Conservation (phyloP, 164 flowering plant species). For the Umbilicus rupestris region DNA sequence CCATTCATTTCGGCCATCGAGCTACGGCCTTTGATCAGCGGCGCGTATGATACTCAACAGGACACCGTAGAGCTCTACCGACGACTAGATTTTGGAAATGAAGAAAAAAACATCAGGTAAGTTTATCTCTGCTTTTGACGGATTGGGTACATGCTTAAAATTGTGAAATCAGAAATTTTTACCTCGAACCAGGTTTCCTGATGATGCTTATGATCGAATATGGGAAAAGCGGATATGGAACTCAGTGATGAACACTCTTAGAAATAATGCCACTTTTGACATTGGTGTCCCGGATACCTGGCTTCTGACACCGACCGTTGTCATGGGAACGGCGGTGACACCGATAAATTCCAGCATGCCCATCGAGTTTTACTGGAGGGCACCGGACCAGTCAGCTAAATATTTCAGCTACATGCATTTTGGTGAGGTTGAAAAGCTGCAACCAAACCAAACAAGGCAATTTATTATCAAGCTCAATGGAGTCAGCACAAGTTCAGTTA, state of each 20-base stretch:
- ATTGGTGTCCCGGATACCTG: background rate
- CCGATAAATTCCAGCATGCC: background rate
- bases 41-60: background rate
- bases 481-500: background rate
- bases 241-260: background rate
- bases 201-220: slow-evolving; percentile 11
- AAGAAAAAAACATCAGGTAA: background rate
- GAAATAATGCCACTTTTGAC: background rate
- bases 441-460: slow-evolving; percentile 8
- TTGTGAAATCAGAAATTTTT: background rate
- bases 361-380: background rate
- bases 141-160: background rate
- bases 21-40: slow-evolving; percentile 10
- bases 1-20: slow-evolving; percentile 16
- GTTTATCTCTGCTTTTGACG: background rate
- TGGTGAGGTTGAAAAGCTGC: slow-evolving; percentile 5
- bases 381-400: background rate
- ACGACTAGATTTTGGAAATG: background rate
- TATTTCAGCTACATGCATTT: slow-evolving; percentile 9
- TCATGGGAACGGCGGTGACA: slow-evolving; percentile 9
- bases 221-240: background rate
- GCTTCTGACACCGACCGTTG: background rate
- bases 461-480: slow-evolving; percentile 9
- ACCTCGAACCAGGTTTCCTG: background rate
- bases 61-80: background rate